Conservation (phyloP, 2,329 filamentous ascomycete genomes). For the Botrytis byssoidea region DNA sequence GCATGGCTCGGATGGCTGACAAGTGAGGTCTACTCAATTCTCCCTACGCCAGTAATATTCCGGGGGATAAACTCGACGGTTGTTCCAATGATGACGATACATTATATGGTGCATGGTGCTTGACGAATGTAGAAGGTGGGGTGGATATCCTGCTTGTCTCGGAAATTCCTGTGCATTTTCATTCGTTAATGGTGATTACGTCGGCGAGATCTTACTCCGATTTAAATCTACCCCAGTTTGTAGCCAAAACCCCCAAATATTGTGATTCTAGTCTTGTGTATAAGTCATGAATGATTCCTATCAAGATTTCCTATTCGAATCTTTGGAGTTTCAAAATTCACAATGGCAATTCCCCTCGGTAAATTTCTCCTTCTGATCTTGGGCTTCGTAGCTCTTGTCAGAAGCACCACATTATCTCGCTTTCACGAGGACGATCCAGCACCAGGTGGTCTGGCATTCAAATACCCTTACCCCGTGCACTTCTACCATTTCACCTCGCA, state of each 20-base stretch:
- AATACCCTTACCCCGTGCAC: background rate
- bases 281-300: background rate
- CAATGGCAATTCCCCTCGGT: background rate
- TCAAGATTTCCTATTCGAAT: background rate
- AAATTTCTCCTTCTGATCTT: background rate
- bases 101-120: background rate
- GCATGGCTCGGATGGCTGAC: no score
- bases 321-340: background rate
- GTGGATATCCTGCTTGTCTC: background rate
- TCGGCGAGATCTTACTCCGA: background rate
- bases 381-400: background rate
- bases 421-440: background rate
- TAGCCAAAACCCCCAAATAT: background rate
- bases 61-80: background rate
- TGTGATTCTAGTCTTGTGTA: background rate
- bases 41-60: no score
- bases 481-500: slow-evolving; percentile 39
- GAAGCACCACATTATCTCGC: background rate
- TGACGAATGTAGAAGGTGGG: background rate
- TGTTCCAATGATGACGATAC: background rate
- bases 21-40: no score
- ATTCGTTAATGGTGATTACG: background rate
- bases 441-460: background rate
- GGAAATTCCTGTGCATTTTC: background rate
- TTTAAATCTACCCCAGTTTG: background rate